phyloP scores from a whole-genome alignment of 495 filamentous ascomycete species.

The Corynascus novoguineensis region DNA sequence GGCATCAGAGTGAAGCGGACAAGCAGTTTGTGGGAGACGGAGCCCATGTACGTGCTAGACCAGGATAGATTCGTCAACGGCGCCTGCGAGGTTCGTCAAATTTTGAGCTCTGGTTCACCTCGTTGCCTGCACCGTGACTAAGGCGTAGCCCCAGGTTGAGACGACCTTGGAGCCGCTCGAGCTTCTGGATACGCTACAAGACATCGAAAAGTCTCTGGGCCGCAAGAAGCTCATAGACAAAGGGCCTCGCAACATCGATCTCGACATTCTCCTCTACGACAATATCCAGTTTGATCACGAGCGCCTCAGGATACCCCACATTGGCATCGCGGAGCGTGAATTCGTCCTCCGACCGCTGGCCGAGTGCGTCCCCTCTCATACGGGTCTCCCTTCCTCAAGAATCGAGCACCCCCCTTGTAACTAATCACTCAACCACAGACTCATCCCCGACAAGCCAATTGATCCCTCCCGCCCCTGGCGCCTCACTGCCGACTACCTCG shows the following conservation, averaged over 20 bases:
- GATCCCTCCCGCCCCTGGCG: slow-evolving; percentile 46
- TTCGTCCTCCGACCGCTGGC: slow-evolving; percentile 88
- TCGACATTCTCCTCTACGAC: slow-evolving; percentile 89
- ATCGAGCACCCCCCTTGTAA: not conserved
- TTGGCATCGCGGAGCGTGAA: slow-evolving; percentile 80
- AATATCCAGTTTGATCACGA: slow-evolving; percentile 57
- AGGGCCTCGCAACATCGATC: slow-evolving; percentile 85
- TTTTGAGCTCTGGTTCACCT: not conserved
- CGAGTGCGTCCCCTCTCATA: slow-evolving; percentile 55
- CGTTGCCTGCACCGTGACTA: not conserved
- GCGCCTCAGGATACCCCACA: slow-evolving; percentile 78
- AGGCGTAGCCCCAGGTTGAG: slow-evolving; percentile 59
- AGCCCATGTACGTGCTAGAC: slow-evolving; percentile 91
- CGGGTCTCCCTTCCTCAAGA: not conserved
- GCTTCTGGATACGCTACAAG: slow-evolving; percentile 73
- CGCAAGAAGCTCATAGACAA: slow-evolving; percentile 84
- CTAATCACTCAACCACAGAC: slow-evolving; percentile 35
- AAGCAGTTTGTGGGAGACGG: slow-evolving; percentile 87
- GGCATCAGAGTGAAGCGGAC: slow-evolving; percentile 72
- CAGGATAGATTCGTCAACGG: slow-evolving; percentile 89
- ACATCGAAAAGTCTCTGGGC: slow-evolving; percentile 72
- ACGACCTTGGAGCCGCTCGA: slow-evolving; percentile 69
- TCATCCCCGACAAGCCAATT: slow-evolving; percentile 57
- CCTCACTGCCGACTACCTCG: slow-evolving; percentile 54
- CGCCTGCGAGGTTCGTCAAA: slow-evolving; percentile 80